Evolutionary conservation across 2,329 filamentous ascomycete genomes (phyloP), one percentile per base, ranked within the genome.

Genomic region (Fusarium sp.): DNA sequence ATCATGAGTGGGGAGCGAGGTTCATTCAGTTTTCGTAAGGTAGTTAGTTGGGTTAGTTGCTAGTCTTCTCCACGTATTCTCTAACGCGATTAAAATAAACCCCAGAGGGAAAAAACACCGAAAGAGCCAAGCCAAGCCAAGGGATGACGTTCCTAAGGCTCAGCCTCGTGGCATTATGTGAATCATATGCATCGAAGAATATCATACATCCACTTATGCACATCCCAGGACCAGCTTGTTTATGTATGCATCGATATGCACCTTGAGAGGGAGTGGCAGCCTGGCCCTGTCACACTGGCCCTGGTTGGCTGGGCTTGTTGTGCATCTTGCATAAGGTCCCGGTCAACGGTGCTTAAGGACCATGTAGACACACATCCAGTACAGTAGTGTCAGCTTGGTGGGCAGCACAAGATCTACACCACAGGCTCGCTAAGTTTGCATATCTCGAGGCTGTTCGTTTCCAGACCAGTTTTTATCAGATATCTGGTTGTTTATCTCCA

Each of bases 241-340:
- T 74, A 69, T 74, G 71, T 65, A 41, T 73, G 72, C 69, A 70
- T 75, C 42, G 56, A 63, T 71, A 74, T 74, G 75, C 66, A 76
- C 70, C 66, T 65, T 58, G 61, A 45, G 58, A 74, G 71, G 63
- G 69, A 70, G 49, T 54, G 66, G 35, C 69, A 68, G 63, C 69
- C 75, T 75, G 73, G 66, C 66, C 68, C 74, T 76, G 68, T 73
- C 66, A 69, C 66, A 63, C 72, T 70, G 55, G 62, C 66, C 63
- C 72, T 72, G 59, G 69, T 75, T 58, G 72, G 67, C 69, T 57
- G 66, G 69, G 65, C 76, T 78, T 74, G 73, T 77, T 75, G 75
- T 78, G 71, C 74, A 75, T 71, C 73, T 71, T 78, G 76, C 74
- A 78, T 78, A 77, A 70, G 67, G 42, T 69, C 74, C 76, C 72